Conservation (phyloP, 2,329 filamentous ascomycete species). For the Epicoccum sorghinum region DNA sequence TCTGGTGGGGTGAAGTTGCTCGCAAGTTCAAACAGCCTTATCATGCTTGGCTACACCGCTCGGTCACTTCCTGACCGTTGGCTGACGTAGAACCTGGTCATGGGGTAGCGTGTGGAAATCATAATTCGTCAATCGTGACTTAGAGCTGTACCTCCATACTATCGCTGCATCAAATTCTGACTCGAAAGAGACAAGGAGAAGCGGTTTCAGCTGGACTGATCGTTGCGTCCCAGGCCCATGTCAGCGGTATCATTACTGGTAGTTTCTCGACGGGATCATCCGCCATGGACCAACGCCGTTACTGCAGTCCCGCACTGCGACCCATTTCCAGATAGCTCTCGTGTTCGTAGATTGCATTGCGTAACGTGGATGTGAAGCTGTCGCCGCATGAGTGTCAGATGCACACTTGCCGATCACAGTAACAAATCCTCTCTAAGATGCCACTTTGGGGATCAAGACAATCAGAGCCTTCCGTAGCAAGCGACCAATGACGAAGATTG, state of each 20-base stretch:
- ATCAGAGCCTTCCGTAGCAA: neutral
- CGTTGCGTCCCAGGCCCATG: slow-evolving; percentile 40
- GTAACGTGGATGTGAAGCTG: slow-evolving; percentile 3
- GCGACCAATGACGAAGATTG: neutral
- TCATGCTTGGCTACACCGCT: neutral
- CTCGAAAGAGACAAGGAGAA: neutral
- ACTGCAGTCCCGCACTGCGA: slow-evolving; percentile 1
- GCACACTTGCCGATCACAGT: slow-evolving; percentile 11
- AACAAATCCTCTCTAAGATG: slow-evolving; percentile 1
- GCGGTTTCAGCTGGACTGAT: slow-evolving; percentile 12
- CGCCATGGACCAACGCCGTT: slow-evolving; percentile 18
- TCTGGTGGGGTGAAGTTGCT: slow-evolving; percentile 4
- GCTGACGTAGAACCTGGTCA: no score
- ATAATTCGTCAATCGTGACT: no score
- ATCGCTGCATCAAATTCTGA: no score
- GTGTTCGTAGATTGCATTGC: slow-evolving; percentile 15
- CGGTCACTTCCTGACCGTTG: no score
- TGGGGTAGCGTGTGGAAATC: no score
- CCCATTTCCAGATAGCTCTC: slow-evolving; percentile 6
- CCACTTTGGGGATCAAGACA: neutral
- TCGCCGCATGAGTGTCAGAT: neutral
- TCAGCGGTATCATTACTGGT: slow-evolving; percentile 36
- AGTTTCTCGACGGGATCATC: slow-evolving; percentile 29
- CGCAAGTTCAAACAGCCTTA: slow-evolving; percentile 6
- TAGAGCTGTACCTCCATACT: no score